Evolutionary conservation across 306 rosid genomes (phyloP), one percentile per base, ranked within the genome.

Genomic region (Prunus kanzakura): DNA sequence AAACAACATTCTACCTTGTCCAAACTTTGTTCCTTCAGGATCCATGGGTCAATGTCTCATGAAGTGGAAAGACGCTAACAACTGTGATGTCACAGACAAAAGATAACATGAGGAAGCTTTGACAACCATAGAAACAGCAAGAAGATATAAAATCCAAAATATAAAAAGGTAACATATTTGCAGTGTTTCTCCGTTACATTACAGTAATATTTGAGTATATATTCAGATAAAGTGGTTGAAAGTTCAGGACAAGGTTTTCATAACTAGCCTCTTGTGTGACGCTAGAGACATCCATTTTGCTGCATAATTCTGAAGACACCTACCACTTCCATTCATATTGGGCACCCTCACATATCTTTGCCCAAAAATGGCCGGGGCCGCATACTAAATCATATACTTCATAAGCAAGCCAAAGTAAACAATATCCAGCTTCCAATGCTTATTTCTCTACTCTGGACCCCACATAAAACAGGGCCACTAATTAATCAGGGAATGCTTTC

Each of bases 1-100:
- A 61, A 66, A 29, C 78, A 75, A 47, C 13, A 64, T 19, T 70
- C 55, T 92, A 93, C 98, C 98, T 89, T 87, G 88, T 74, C 98
- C 98, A 85, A 90, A 93, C 79, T 85, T 93, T 78, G 85, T 87
- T 76, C 84, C 88, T 82, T 91, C 91, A 66, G 88, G 69, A 80
- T 93, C 98, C 98, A 91, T 93, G 75, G 73, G 50, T 89, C 89
- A 90, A 69, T 82, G 78, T 83, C 69, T 82, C 86, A 73, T 69
- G 46, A 75, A 77, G 38, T 46, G 52, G 80, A 35, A 71, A 30
- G 83, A 58, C 82, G 82, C 84, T 43, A 84, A 45, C 83, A 81
- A 80, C 97, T 87, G 92, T 87, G 75, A 69, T 76, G 29, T 64
- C 69, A 64, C 47, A 64, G 12, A 76, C 30, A 79, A 54, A 18